phyloP scores from a whole-genome alignment of 2,329 filamentous ascomycete genomes.

The Botrytis galanthina region DNA sequence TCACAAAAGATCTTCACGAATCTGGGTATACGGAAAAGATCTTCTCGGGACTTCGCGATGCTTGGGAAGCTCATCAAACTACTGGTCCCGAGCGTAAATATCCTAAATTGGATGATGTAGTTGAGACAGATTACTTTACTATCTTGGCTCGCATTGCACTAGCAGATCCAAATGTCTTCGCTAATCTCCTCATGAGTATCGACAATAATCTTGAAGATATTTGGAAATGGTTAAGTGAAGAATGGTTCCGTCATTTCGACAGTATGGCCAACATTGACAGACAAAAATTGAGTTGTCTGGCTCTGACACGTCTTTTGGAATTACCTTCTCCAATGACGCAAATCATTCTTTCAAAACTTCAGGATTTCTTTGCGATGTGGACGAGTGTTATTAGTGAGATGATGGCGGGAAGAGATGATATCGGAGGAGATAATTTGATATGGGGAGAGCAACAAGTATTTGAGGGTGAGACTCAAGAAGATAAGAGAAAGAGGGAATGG shows the following conservation, averaged over 20 bases:
- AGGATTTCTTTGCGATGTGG: constrained; percentile 76
- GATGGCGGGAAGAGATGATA: constrained; percentile 55
- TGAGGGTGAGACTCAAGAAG: constrained; percentile 58
- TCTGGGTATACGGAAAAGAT: constrained; percentile 62
- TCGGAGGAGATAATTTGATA: constrained; percentile 51
- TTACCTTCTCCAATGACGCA: constrained; percentile 52
- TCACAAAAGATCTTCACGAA: constrained; percentile 64
- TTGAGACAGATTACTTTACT: constrained; percentile 81
- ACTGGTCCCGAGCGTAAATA: constrained; percentile 74
- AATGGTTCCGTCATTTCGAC: constrained; percentile 69
- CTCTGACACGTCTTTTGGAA: constrained; percentile 69
- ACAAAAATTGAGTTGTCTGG: constrained; percentile 71
- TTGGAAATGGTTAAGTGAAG: constrained; percentile 58
- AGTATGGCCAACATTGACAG: constrained; percentile 63
- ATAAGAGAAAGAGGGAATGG: constrained; percentile 52
- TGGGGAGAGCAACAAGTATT: constrained; percentile 44
- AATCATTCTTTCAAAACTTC: constrained; percentile 59
- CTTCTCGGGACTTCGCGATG: constrained; percentile 63
- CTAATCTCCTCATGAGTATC: constrained; percentile 51
- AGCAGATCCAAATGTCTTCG: constrained; percentile 69
- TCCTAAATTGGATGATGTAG: constrained; percentile 68
- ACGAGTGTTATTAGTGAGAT: constrained; percentile 66
- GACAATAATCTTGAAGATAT: constrained; percentile 46
- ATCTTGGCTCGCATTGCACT: constrained; percentile 77
- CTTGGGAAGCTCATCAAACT: constrained; percentile 73